A percentile compares a stretch with the other conserved stretches of the same genome.
phyloP scores from a whole-genome alignment of 768 basidiomycete genomes.

The Boletellus emodensis region DNA sequence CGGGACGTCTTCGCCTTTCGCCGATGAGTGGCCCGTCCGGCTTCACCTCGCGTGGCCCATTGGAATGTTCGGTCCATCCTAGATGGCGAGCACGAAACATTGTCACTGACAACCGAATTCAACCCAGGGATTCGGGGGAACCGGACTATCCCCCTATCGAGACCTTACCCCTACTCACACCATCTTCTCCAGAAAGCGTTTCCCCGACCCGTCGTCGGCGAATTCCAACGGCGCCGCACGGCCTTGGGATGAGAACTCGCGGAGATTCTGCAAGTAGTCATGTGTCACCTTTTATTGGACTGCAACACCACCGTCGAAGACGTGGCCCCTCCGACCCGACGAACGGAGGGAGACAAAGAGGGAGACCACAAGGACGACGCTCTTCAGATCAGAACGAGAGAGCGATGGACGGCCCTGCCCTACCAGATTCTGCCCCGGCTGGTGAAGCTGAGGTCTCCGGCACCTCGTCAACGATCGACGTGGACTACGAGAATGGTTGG shows the following conservation, averaged over 20 bases:
- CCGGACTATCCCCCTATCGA: constrained; percentile 16
- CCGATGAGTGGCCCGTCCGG: background rate
- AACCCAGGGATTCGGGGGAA: background rate
- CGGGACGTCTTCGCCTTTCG: background rate
- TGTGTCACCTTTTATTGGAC: background rate
- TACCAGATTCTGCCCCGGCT: background rate
- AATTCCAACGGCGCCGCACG: constrained; percentile 10
- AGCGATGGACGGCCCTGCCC: background rate
- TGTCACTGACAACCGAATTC: background rate
- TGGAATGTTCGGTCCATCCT: constrained; percentile 12
- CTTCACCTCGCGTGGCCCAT: background rate
- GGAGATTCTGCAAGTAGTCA: background rate
- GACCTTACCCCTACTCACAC: constrained; percentile 6
- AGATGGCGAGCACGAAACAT: constrained; percentile 14
- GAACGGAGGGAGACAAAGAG: constrained; percentile 5
- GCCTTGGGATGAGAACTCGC: background rate
- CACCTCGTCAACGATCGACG: background rate
- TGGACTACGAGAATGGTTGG: background rate
- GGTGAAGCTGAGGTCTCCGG: background rate
- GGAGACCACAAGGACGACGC: background rate
- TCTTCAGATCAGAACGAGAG: background rate
- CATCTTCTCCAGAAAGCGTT: constrained; percentile 7
- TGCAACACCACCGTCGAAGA: constrained; percentile 4
- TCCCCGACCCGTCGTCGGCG: constrained; percentile 1
- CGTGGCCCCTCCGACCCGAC: background rate